Base-by-base conservation (phyloP, 768 basidiomycete species). In the Lyophyllum decastes region DNA sequence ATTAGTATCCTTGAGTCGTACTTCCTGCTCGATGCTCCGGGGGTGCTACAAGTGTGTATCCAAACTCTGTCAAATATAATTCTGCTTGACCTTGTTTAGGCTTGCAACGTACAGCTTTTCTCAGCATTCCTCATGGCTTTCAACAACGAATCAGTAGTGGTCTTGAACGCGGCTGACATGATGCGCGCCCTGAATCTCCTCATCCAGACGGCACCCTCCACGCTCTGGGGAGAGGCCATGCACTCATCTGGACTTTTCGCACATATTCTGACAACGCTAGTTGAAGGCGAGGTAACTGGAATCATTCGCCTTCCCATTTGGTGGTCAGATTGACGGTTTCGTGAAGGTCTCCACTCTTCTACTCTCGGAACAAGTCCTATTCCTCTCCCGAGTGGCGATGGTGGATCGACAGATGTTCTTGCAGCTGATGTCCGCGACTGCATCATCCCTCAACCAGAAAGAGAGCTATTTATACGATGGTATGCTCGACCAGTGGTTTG, bases 401-500 rank as follows among this genome's bases (percentile, higher is more conserved):
- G 78, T 80, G 16, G 87, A 92, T 70, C 76, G 80, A 25, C 77
- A 78, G 27, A 79, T 89, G 66, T 94, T 95, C 71, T 64, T 86
- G 26, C 84, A 87, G 60, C 78, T 95, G 22, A 83, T 94, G 65
- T 76, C 80, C 22, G 87, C 84, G 4, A 82, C 85, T 2, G 84
- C 88, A 2, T 70, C 76, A 41, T 65, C 77, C 2, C 70, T 78
- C 25, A 76, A 75, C 56, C 70, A 78, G 35, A 67, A 78, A 0
- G 86, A 92, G 67, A 68, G 72, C 21, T 72, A 82, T 30, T 60
- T 93, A 2, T 89, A 84, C 72, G 86, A 90, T 53, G 71, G 75
- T 2, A 68, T 95, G 24, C 70, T 95, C 51, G 86, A 92, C 63
- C 87, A 90, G 60, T 94, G 91, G 87, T 90, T 90, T 84, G 83